Percentiles rank a stretch among this genome's conserved stretches.
Conservation (phyloP, 2,329 filamentous ascomycete species). For the Elsinoe necatrix region DNA sequence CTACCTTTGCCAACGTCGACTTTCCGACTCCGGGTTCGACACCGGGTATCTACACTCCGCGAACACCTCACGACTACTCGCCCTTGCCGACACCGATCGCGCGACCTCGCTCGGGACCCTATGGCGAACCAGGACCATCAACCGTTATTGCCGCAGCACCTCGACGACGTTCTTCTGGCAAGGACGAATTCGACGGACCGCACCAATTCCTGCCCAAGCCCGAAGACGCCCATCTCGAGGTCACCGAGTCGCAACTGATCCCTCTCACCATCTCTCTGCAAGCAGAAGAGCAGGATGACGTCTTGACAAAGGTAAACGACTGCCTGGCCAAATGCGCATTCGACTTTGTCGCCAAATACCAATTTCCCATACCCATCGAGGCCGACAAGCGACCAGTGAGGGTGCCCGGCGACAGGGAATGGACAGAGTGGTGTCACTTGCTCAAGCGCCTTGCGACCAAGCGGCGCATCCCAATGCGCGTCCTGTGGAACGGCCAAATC, state of each 20-base stretch:
- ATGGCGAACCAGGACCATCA: conserved; percentile 17
- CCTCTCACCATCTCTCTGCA: conserved; percentile 74
- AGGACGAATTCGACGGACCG: conserved; percentile 83
- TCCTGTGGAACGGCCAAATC: conserved; percentile 79
- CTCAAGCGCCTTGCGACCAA: conserved; percentile 80
- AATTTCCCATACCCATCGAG: conserved; percentile 78
- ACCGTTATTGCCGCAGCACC: conserved; percentile 21
- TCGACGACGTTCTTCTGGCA: conserved; percentile 66
- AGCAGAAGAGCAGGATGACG: conserved; percentile 75
- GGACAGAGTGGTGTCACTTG: conserved; percentile 87
- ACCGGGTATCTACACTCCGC: conserved; percentile 8
- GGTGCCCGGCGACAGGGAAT: conserved; percentile 68
- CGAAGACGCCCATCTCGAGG: conserved; percentile 59
- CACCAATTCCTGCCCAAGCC: conserved; percentile 73
- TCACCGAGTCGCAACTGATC: conserved; percentile 71
- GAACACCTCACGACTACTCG: conserved; percentile 15
- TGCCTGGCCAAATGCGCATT: conserved; percentile 76
- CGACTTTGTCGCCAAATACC: conserved; percentile 85
- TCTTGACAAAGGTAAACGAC: conserved; percentile 74
- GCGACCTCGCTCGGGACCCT: conserved; percentile 8
- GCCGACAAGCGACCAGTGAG: conserved; percentile 72
- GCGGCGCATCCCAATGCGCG: conserved; percentile 71
- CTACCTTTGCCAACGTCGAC: conserved; percentile 4
- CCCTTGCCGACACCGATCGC: conserved; percentile 14
- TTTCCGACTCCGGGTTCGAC: conserved; percentile 9